Conservation (phyloP, 2,329 filamentous ascomycete species). For the Talaromyces sp. region DNA sequence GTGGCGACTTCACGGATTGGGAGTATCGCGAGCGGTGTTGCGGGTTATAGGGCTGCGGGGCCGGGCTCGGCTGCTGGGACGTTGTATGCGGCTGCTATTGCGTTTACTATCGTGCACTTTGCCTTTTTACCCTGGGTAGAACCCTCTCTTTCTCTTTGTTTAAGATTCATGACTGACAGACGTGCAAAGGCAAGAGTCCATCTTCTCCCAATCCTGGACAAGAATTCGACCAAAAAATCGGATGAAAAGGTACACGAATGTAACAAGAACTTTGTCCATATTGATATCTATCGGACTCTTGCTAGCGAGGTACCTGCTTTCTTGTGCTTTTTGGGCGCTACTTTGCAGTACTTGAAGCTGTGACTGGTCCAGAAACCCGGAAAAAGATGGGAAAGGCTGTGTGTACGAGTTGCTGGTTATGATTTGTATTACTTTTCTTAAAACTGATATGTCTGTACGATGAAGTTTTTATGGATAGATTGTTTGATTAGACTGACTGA, state of each 20-base stretch:
- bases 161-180: background rate
- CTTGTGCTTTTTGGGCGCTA: conserved; percentile 15
- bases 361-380: background rate
- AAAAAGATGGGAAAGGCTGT: background rate
- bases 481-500: background rate
- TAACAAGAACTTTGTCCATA: background rate
- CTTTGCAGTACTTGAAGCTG: conserved; percentile 6
- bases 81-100: conserved; percentile 8
- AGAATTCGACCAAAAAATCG: conserved; percentile 2
- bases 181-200: background rate
- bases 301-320: conserved; percentile 12
- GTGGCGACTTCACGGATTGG: conserved; percentile 1
- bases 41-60: conserved; percentile 8
- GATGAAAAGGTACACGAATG: conserved; percentile 9
- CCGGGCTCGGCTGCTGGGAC: background rate
- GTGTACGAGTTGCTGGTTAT: background rate
- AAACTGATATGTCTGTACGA: background rate
- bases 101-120: conserved; percentile 13
- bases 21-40: conserved; percentile 9
- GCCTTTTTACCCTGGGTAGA: conserved; percentile 10
- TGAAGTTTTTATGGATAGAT: background rate
- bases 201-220: background rate
- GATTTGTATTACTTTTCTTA: background rate
- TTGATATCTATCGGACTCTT: conserved; percentile 8
- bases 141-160: background rate